These are phyloP conservation scores for Auricularia auricula-judae DNA, from an alignment of 768 basidiomycete species.

Conservation along the genomic window DNA sequence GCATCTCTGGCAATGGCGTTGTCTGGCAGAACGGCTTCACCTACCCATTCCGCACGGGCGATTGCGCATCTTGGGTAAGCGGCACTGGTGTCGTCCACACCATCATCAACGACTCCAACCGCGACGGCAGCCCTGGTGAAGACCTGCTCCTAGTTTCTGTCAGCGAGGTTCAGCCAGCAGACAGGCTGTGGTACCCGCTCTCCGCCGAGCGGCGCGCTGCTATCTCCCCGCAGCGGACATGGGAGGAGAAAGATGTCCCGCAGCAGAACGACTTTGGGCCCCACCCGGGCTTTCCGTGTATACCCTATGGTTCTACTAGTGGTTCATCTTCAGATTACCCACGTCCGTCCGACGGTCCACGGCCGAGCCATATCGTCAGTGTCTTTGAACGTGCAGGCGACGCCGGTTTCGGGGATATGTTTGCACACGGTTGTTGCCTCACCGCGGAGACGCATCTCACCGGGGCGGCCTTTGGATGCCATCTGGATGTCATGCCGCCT, in stretches of 20 bases:
- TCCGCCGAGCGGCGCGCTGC: conserved; percentile 1
- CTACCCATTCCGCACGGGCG: conserved; percentile 7
- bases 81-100: conserved; percentile 13
- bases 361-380: conserved; percentile 11
- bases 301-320: background rate
- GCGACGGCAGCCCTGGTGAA: conserved; percentile 6
- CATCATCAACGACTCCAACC: conserved; percentile 13
- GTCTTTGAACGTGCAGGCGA: conserved; percentile 6
- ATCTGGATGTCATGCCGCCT: conserved; percentile 12
- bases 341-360: background rate
- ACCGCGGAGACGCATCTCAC: conserved; percentile 11
- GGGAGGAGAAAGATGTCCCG: conserved; percentile 8
- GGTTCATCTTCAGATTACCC: conserved; percentile 1
- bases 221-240: conserved; percentile 1
- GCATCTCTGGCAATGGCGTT: conserved; percentile 9
- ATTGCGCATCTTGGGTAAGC: conserved; percentile 11
- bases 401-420: conserved; percentile 10
- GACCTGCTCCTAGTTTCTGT: conserved; percentile 9
- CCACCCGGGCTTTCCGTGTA: conserved; percentile 9
- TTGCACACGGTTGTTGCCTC: conserved; percentile 11
- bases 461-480: conserved; percentile 9
- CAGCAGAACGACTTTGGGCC: conserved; percentile 10
- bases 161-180: conserved; percentile 5
- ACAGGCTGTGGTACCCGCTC: conserved; percentile 7
- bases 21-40: conserved; percentile 13